Evolutionary conservation across 2,329 filamentous ascomycete genomes (phyloP).

Genomic region (Sarocladium brachiariae): DNA sequence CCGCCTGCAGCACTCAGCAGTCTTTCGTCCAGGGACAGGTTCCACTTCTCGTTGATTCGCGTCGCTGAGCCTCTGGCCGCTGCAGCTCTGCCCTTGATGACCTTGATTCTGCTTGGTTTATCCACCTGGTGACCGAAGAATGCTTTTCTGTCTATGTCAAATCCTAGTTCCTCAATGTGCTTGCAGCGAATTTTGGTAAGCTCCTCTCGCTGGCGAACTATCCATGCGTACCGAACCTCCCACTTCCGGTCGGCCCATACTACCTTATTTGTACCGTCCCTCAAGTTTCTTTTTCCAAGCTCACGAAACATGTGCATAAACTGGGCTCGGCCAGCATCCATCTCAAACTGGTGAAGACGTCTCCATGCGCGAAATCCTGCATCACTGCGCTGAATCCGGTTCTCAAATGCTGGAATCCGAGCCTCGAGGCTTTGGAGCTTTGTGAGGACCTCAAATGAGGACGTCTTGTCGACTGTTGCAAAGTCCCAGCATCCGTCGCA

Average conservation of each 20-base stretch:
- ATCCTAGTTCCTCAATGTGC: neutral
- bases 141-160: neutral
- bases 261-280: neutral
- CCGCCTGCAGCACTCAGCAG: neutral
- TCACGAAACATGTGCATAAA: conserved; percentile 14
- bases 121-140: neutral
- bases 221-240: conserved; percentile 17
- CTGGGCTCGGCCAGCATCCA: conserved; percentile 13
- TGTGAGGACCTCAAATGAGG: neutral
- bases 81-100: neutral
- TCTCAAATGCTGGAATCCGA: conserved; percentile 18
- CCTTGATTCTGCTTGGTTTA: neutral
- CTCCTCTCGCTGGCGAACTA: conserved; percentile 17
- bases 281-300: neutral
- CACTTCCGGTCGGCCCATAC: conserved; percentile 17
- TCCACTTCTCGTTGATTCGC: neutral
- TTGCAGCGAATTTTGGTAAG: conserved; percentile 9
- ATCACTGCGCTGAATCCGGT: conserved; percentile 17
- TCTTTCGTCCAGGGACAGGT: neutral
- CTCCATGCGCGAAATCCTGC: conserved; percentile 17
- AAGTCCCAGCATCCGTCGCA: conserved; percentile 1
- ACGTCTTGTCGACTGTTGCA: neutral
- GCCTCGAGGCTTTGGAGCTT: conserved; percentile 17
- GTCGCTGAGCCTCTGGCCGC: neutral
- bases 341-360: conserved; percentile 18